These are phyloP conservation scores for Allantophomopsis cytisporea DNA, from an alignment of 2,329 filamentous ascomycete species.

Conservation along the genomic window DNA sequence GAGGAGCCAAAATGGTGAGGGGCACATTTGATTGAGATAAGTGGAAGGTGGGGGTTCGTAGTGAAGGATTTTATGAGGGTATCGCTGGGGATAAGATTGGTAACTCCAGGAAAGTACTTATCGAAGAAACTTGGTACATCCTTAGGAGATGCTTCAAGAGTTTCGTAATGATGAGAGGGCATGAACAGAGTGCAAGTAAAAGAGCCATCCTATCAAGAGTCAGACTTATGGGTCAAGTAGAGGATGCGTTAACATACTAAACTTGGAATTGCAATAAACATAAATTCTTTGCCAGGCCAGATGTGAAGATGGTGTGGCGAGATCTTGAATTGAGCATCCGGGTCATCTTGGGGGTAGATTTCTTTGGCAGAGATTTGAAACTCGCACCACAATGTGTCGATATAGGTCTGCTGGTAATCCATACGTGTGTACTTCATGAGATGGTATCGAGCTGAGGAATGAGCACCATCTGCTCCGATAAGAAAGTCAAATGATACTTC, in stretches of 20 bases:
- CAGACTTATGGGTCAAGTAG: not conserved
- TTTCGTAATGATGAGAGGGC: slow-evolving; percentile 53
- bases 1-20: slow-evolving; percentile 72
- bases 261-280: slow-evolving; percentile 95
- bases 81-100: slow-evolving; percentile 50
- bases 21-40: slow-evolving; percentile 86
- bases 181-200: slow-evolving; percentile 95
- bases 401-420: slow-evolving; percentile 88
- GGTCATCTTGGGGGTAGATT: slow-evolving; percentile 13
- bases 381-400: slow-evolving; percentile 95
- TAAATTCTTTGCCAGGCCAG: slow-evolving; percentile 86
- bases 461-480: slow-evolving; percentile 88
- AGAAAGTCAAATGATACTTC: slow-evolving; percentile 83
- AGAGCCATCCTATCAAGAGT: slow-evolving; percentile 59
- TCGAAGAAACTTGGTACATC: slow-evolving; percentile 63
- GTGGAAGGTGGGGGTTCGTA: slow-evolving; percentile 74
- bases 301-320: slow-evolving; percentile 93
- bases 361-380: slow-evolving; percentile 59
- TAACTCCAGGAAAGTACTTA: slow-evolving; percentile 75
- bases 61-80: slow-evolving; percentile 64
- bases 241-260: slow-evolving; percentile 25
- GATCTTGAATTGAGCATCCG: slow-evolving; percentile 51
- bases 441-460: slow-evolving; percentile 82
- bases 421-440: slow-evolving; percentile 91
- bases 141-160: slow-evolving; percentile 49